These are phyloP conservation scores for Schwanniomyces polymorphus DNA, from an alignment of 805 yeast genomes.

Conservation along the genomic window DNA sequence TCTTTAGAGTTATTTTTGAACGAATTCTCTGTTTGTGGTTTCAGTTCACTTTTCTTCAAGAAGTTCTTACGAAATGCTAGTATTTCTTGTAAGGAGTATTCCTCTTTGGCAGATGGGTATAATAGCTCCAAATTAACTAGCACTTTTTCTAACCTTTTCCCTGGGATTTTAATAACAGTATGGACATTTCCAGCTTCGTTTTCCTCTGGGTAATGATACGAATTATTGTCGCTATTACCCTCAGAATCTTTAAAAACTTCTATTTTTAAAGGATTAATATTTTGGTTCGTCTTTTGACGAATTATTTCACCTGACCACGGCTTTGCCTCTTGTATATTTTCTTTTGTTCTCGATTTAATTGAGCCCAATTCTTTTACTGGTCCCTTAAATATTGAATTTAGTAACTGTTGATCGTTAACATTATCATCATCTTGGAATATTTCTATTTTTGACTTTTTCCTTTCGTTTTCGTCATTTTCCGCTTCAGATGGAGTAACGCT, in stretches of 20 bases:
- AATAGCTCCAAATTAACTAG: constrained; percentile 61
- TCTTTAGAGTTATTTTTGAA: too few relatives aligned
- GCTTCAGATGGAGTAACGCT: constrained; percentile 9
- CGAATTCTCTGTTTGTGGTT: not conserved
- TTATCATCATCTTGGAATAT: constrained; percentile 37
- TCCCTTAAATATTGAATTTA: constrained; percentile 21
- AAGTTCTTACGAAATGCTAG: constrained; percentile 49
- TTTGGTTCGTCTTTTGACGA: constrained; percentile 33
- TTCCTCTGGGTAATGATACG: constrained; percentile 39
- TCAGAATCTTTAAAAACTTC: constrained; percentile 24
- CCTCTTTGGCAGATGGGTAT: constrained; percentile 47
- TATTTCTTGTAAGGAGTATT: constrained; percentile 64
- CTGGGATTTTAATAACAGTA: constrained; percentile 53
- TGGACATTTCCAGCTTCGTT: constrained; percentile 45
- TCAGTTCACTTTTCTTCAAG: not conserved
- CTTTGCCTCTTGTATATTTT: constrained; percentile 54
- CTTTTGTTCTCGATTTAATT: constrained; percentile 55
- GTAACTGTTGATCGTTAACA: constrained; percentile 11
- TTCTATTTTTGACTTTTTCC: constrained; percentile 32
- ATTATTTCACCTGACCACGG: constrained; percentile 67
- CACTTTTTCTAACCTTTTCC: constrained; percentile 60
- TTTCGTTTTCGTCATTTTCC: constrained; percentile 6
- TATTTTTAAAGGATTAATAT: constrained; percentile 29
- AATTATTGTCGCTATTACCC: constrained; percentile 4
- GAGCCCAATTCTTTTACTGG: constrained; percentile 45